phyloP scores from a whole-genome alignment of 169 alveolate genomes.

The Cryptosporidium viatorum region DNA sequence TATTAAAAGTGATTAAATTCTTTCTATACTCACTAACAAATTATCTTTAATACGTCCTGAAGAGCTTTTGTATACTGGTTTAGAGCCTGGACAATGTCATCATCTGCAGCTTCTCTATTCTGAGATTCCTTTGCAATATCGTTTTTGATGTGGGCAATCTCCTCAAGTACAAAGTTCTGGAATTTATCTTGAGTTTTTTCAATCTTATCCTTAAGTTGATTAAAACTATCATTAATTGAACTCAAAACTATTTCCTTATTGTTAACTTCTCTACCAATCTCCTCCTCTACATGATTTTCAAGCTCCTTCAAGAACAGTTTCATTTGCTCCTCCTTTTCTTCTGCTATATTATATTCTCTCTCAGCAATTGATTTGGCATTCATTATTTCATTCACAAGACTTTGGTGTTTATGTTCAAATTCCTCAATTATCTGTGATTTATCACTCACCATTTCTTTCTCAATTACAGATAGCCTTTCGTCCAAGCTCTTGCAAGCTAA shows the following conservation, averaged over 20 bases:
- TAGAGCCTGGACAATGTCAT: slow-evolving; percentile 91
- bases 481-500: slow-evolving; percentile 68
- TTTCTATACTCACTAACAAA: slow-evolving; percentile 26
- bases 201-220: slow-evolving; percentile 48
- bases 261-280: slow-evolving; percentile 29
- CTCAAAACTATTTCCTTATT: slow-evolving; percentile 25
- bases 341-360: slow-evolving; percentile 69
- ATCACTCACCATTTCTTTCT: slow-evolving; percentile 45
- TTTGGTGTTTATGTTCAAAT: slow-evolving; percentile 56
- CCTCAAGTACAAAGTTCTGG: slow-evolving; percentile 83
- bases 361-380: slow-evolving; percentile 72
- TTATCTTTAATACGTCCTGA: slow-evolving; percentile 84
- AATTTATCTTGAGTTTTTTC: slow-evolving; percentile 77
- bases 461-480: slow-evolving; percentile 48
- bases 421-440: slow-evolving; percentile 56
- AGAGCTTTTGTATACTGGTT: slow-evolving; percentile 88
- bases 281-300: slow-evolving; percentile 59
- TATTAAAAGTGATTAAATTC: not conserved
- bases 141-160: slow-evolving; percentile 84
- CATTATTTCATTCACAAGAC: slow-evolving; percentile 53
- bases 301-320: slow-evolving; percentile 50
- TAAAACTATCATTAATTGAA: slow-evolving; percentile 24
- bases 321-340: slow-evolving; percentile 69
- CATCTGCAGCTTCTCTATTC: slow-evolving; percentile 91
- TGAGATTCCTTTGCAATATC: slow-evolving; percentile 85